Evolutionary conservation across 2,329 filamentous ascomycete genomes (phyloP).

Genomic region (Aspergillus sergii): DNA sequence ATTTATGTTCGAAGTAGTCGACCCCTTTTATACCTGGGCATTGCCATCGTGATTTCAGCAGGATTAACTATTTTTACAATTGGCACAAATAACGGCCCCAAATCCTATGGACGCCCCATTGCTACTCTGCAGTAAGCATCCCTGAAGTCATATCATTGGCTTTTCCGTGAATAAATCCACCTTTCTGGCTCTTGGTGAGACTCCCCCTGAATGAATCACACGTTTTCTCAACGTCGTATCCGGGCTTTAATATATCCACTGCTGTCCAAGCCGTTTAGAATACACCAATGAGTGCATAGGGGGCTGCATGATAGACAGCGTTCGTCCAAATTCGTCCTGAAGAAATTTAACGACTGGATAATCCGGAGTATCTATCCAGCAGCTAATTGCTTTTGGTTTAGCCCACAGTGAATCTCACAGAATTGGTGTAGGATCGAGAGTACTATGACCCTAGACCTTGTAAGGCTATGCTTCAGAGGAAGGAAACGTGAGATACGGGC

Average conservation of each 20-base stretch:
- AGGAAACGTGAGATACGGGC: neutral
- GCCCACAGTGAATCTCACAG: neutral
- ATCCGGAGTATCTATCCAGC: neutral
- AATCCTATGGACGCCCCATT: neutral
- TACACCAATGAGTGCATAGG: neutral
- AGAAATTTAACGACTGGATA: neutral
- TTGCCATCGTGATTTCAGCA: neutral
- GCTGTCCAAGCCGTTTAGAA: neutral
- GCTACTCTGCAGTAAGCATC: neutral
- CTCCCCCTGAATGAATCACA: neutral
- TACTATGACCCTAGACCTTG: neutral
- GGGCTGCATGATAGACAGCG: neutral
- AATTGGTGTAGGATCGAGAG: neutral
- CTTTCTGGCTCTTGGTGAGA: neutral
- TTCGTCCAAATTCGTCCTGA: neutral
- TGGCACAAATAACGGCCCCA: neutral
- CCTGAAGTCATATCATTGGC: neutral
- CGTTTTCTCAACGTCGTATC: neutral
- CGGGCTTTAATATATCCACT: neutral
- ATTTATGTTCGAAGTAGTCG: neutral
- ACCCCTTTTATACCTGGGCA: neutral
- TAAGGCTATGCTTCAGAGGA: neutral
- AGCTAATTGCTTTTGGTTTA: neutral
- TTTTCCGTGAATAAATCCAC: neutral
- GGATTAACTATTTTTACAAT: neutral